These are phyloP conservation scores for Fusarium nygamai DNA, from an alignment of 2,329 filamentous ascomycete species.

Conservation along the genomic window DNA sequence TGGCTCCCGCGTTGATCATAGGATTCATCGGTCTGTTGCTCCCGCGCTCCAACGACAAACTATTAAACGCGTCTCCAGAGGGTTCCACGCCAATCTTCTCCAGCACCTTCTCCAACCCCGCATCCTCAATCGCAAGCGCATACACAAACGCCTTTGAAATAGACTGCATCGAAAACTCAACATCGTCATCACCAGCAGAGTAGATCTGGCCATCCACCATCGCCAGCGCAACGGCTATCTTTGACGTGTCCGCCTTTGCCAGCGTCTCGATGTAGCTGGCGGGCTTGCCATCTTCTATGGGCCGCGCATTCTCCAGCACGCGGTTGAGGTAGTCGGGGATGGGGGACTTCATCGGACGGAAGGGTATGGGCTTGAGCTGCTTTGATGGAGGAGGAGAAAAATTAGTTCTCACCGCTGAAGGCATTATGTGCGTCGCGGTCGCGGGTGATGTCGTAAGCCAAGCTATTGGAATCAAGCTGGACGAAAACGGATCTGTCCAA, in stretches of 20 bases:
- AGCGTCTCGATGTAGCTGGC: conserved; percentile 53
- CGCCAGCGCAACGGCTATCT: conserved; percentile 51
- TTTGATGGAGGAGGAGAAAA: not conserved
- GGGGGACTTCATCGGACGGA: conserved; percentile 46
- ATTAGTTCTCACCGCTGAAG: not conserved
- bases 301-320: conserved; percentile 47
- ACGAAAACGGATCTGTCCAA: not conserved
- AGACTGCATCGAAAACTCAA: conserved; percentile 55
- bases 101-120: conserved; percentile 47
- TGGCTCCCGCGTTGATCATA: conserved; percentile 51
- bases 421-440: not conserved
- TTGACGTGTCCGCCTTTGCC: conserved; percentile 51
- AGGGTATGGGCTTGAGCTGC: not conserved
- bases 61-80: conserved; percentile 52
- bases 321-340: conserved; percentile 48
- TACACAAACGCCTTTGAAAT: conserved; percentile 55
- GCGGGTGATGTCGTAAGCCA: conserved; percentile 27
- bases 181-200: conserved; percentile 50
- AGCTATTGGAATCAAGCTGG: not conserved
- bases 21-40: conserved; percentile 49
- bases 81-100: conserved; percentile 54
- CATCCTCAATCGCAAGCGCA: conserved; percentile 52
- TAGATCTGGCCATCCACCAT: conserved; percentile 54
- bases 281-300: conserved; percentile 44
- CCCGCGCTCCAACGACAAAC: conserved; percentile 45